Evolutionary conservation across 805 yeast species (phyloP), one percentile per base, ranked within the genome.

Genomic region (Barnettozyma wickerhamii): DNA sequence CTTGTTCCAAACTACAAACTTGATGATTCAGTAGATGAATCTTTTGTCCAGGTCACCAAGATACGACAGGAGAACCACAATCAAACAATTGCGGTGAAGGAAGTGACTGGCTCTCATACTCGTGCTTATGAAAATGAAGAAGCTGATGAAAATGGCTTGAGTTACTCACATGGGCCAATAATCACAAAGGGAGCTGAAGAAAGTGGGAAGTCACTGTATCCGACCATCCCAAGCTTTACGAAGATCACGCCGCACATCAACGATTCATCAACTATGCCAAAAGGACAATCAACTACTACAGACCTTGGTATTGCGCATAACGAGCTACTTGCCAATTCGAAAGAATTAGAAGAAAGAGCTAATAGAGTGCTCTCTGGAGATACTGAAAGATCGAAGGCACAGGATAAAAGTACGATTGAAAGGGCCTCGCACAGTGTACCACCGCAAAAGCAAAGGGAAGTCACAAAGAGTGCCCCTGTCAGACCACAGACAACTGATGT

Each of bases 221-320:
- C 42, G 4, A 37, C 7, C 5, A 4, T 20, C 7, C 34, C 4
- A 15, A 37, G 7, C 12, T n/a, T 32, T 21, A 19, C 15, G n/a
- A 5, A 12, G n/a, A n/a, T n/a, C 19, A 14, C n/a, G 19, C 35
- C 3, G 20, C 29, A 12, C n/a, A 15, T 18, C 14, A 20, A 28
- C 4, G 30, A 24, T n/a, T 18, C 21, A 4, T 18, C 33, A 14
- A 40, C 20, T 7, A 41, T 23, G 26, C 35, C 36, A 4, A 40
- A 40, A 20, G 43, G 39, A 14, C 39, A 35, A 35, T 40, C 40
- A 1, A 30, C 38, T 7, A 23, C 35, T 12, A n/a, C 40, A 5
- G 37, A 32, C 18, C n/a, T 21, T 13, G 31, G 26, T 17, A 30
- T 19, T n/a, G n/a, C n/a, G n/a, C n/a, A n/a, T n/a, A n/a, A n/a